Percentiles rank a stretch among this genome's conserved stretches.
These are phyloP conservation scores for Hsuehochloa calcarea DNA, from an alignment of 176 grass and related monocot genomes.

Conservation along the genomic window DNA sequence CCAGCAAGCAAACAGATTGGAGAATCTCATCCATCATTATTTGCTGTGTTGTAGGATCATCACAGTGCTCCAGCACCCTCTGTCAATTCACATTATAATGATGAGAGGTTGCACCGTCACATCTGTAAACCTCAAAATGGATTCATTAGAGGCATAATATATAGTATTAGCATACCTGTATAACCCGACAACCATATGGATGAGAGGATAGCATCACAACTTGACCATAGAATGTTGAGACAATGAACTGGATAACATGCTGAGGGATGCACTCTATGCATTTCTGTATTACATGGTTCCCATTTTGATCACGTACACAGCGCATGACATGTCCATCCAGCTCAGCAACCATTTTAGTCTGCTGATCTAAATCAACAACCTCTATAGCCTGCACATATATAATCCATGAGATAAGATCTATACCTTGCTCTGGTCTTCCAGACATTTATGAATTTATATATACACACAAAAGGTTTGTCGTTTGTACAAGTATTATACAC, in stretches of 20 bases:
- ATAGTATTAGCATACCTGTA: conserved; percentile 51
- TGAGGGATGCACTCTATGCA: conserved; percentile 86
- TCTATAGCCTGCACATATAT: conserved; percentile 64
- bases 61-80: conserved; percentile 81
- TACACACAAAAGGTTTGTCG: background rate
- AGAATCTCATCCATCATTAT: conserved; percentile 94
- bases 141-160: background rate
- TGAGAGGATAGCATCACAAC: conserved; percentile 77
- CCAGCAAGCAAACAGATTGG: conserved; percentile 59
- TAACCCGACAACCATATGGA: conserved; percentile 82
- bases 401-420: conserved; percentile 8
- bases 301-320: conserved; percentile 93
- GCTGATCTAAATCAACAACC: conserved; percentile 73
- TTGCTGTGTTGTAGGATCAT: conserved; percentile 69
- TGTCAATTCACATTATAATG: conserved; percentile 35
- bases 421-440: background rate
- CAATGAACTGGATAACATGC: conserved; percentile 71
- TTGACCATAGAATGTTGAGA: conserved; percentile 82
- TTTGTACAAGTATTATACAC: background rate
- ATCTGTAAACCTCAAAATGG: background rate
- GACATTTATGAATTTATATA: background rate
- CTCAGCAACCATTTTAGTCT: conserved; percentile 75
- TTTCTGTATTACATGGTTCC: conserved; percentile 89
- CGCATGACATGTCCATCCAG: conserved; percentile 79
- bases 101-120: background rate